Conservation (phyloP, 805 yeast species). For the Brettanomyces bruxellensis region DNA sequence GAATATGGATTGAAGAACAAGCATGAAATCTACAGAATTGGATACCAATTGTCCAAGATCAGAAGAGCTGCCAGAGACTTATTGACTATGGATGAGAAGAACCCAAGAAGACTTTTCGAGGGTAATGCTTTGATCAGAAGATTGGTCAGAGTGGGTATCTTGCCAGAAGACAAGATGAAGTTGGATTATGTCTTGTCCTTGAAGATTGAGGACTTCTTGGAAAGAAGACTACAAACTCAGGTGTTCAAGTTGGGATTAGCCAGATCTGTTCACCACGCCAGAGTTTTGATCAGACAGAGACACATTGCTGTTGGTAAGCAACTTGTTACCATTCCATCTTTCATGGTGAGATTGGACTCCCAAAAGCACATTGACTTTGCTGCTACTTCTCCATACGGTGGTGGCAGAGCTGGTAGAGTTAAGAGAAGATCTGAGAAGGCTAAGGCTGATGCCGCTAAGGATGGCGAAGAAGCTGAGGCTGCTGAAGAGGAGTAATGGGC, state of each 20-base stretch:
- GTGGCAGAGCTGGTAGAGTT: slow-evolving; percentile 99
- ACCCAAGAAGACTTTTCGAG: slow-evolving; percentile 99
- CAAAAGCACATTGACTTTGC: slow-evolving; percentile 99
- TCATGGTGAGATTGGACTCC: slow-evolving; percentile 99
- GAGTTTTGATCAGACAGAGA: slow-evolving; percentile 97
- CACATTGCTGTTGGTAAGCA: slow-evolving; percentile 99
- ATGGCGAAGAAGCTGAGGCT: slow-evolving; percentile 37
- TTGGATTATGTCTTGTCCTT: slow-evolving; percentile 99
- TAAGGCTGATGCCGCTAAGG: slow-evolving; percentile 63
- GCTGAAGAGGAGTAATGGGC: slow-evolving; percentile 4
- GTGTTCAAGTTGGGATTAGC: slow-evolving; percentile 99
- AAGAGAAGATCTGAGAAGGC: slow-evolving; percentile 84
- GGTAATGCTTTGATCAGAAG: slow-evolving; percentile 99
- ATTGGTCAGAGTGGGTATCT: slow-evolving; percentile 98
- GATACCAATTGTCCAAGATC: slow-evolving; percentile 97
- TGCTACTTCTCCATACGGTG: slow-evolving; percentile 99
- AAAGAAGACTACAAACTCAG: slow-evolving; percentile 99
- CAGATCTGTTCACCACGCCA: slow-evolving; percentile 99
- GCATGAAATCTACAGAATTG: slow-evolving; percentile 99
- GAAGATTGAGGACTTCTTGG: slow-evolving; percentile 97
- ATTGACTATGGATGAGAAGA: slow-evolving; percentile 99
- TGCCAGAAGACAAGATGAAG: slow-evolving; percentile 98
- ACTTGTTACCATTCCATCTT: slow-evolving; percentile 96
- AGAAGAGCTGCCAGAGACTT: slow-evolving; percentile 99
- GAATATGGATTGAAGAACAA: slow-evolving; percentile 99